Base-by-base conservation (phyloP, 805 yeast genomes). In the Diddensiella santjacobensis region DNA sequence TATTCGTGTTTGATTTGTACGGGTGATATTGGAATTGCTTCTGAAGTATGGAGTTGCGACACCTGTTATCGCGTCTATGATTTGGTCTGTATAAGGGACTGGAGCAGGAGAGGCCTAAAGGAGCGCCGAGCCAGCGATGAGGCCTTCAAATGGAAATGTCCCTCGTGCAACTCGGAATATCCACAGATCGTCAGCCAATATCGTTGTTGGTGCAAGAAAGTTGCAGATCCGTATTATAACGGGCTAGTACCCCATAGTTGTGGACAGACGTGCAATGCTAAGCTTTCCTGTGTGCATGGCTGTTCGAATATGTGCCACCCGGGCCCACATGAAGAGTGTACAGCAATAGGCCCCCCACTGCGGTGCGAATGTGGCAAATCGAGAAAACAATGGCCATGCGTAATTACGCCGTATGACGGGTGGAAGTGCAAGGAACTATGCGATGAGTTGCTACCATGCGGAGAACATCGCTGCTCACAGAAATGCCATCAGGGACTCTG, bases 1-100 rank as follows among this genome's bases (percentile, higher is more conserved):
- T 90, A 91, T 60, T 75, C 79, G 1, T 91, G 99, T 67, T 72
- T 91, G 63, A 87, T 91, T 10, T 91, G 99, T 66, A 86, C 96
- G 0, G 82, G 85, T 31, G 91, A 87, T 54, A 75, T 91, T 51
- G 87, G 81, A 44, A 72, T 78, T 3, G 67, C 71, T 10, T 80
- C 89, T 19, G 68, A 73, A 40, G 72, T 89, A 46, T 93, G 96
- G 93, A 76, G 88, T 4, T 91, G 99, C 63, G 64, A 67, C 4
- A 70, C 73, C 22, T 91, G 99, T 63, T 84, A 69, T 60, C 71
- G 97, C 50, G 95, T 85, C 1, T 91, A 87, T 61, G 96, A 91
- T 62, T 71, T 88, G 40, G 81, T 80, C 11, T 91, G 99, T 69
- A 84, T 89, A 40, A 69, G 77, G 43, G 87, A 83, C 55, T 93